Percentiles rank a stretch among this genome's conserved stretches.
These are phyloP conservation scores for Talaromyces funiculosus DNA, from an alignment of 2,329 filamentous ascomycete genomes.

Conservation along the genomic window DNA sequence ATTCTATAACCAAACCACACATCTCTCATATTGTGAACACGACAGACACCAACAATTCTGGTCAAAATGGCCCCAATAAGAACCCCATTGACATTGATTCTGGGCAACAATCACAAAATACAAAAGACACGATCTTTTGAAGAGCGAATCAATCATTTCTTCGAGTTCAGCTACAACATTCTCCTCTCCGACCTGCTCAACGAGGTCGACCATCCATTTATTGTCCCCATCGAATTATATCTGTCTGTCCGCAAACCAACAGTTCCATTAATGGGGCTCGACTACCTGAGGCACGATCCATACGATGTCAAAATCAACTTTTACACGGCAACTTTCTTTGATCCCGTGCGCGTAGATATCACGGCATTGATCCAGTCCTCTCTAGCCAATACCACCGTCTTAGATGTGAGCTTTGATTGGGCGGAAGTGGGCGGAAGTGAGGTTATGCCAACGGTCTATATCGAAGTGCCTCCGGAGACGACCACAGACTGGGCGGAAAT, in stretches of 20 bases:
- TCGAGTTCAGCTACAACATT: background rate
- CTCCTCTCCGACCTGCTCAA: background rate
- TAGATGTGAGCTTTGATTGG: background rate
- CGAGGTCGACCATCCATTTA: background rate
- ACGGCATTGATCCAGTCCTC: background rate
- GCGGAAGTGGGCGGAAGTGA: background rate
- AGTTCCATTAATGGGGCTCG: background rate
- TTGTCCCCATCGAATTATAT: conserved; percentile 7
- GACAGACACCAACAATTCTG: background rate
- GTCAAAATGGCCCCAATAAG: background rate
- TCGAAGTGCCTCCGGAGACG: background rate
- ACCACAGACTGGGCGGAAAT: conserved; percentile 7
- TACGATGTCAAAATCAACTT: background rate
- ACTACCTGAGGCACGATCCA: background rate
- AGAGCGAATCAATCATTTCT: background rate
- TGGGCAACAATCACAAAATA: background rate
- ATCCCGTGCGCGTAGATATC: background rate
- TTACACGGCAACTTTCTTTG: background rate
- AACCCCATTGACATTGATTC: background rate
- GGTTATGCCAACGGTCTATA: conserved; percentile 1
- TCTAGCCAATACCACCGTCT: background rate
- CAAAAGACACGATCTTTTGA: background rate
- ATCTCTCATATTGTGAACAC: background rate
- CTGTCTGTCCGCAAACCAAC: background rate
- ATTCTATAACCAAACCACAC: background rate